Conservation (phyloP, 2,329 filamentous ascomycete genomes). For the Claviceps sp. region DNA sequence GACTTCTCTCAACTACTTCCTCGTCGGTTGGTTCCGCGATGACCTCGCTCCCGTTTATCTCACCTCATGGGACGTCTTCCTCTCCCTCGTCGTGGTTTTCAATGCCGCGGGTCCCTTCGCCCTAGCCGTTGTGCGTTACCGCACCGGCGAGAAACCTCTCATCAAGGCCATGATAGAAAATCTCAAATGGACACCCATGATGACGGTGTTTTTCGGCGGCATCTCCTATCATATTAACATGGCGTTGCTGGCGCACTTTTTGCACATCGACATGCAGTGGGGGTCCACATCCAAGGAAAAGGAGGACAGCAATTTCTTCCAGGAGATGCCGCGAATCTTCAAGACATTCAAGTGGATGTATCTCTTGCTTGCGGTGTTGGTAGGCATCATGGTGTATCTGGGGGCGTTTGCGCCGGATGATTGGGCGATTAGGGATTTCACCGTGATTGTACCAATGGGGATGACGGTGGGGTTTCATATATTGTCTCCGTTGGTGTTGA, state of each 20-base stretch:
- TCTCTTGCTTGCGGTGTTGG: slow-evolving; percentile 32
- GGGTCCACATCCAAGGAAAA: slow-evolving; percentile 46
- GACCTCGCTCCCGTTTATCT: slow-evolving; percentile 54
- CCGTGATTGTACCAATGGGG: slow-evolving; percentile 43
- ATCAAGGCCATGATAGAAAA: slow-evolving; percentile 29
- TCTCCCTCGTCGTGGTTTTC: slow-evolving; percentile 52
- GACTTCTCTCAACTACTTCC: slow-evolving; percentile 55
- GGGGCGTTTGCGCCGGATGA: slow-evolving; percentile 32
- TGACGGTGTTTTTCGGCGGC: slow-evolving; percentile 31
- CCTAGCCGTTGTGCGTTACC: slow-evolving; percentile 49
- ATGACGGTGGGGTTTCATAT: slow-evolving; percentile 27
- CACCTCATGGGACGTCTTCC: slow-evolving; percentile 51
- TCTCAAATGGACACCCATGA: slow-evolving; percentile 47
- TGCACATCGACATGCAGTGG: slow-evolving; percentile 32
- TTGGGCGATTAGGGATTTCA: slow-evolving; percentile 46
- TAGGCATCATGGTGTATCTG: slow-evolving; percentile 34
- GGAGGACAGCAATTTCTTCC: slow-evolving; percentile 41
- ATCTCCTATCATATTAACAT: slow-evolving; percentile 28
- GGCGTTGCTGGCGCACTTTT: slow-evolving; percentile 28
- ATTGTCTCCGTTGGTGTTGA: slow-evolving; percentile 43
- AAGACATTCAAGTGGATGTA: slow-evolving; percentile 39
- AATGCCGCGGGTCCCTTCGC: slow-evolving; percentile 46
- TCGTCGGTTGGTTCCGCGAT: slow-evolving; percentile 58
- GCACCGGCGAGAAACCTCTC: slow-evolving; percentile 39
- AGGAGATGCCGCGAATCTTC: slow-evolving; percentile 40